Evolutionary conservation across 805 yeast genomes (phyloP).

Genomic region (Ogataea degrootiae): DNA sequence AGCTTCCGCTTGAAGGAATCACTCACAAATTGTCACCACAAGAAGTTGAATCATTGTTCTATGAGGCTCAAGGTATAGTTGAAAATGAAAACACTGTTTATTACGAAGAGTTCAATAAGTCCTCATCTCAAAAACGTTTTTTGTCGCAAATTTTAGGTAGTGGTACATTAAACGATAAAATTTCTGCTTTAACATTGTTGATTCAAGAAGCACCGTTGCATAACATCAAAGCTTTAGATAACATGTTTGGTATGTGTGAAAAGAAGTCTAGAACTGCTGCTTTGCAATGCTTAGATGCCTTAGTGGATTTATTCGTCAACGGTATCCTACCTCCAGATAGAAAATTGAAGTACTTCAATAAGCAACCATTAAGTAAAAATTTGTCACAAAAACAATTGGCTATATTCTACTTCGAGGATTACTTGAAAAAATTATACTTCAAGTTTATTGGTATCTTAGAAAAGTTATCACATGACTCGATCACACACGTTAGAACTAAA

Average conservation of each 20-base stretch:
- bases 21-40: slow-evolving; percentile 41
- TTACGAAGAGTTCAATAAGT: slow-evolving; percentile 66
- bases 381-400: slow-evolving; percentile 56
- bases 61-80: slow-evolving; percentile 61
- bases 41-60: slow-evolving; percentile 56
- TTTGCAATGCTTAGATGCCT: slow-evolving; percentile 80
- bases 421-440: slow-evolving; percentile 72
- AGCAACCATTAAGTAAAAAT: slow-evolving; percentile 52
- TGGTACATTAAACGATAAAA: slow-evolving; percentile 94
- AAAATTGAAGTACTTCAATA: slow-evolving; percentile 72
- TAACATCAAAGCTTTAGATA: slow-evolving; percentile 77
- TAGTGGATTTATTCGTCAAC: slow-evolving; percentile 80
- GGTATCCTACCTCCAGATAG: slow-evolving; percentile 87
- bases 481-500: slow-evolving; percentile 78
- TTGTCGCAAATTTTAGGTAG: slow-evolving; percentile 80
- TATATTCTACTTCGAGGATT: slow-evolving; percentile 83
- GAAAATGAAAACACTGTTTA: slow-evolving; percentile 69
- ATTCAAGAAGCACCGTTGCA: slow-evolving; percentile 95
- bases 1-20: slow-evolving; percentile 13
- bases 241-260: slow-evolving; percentile 69
- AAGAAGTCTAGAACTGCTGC: slow-evolving; percentile 94
- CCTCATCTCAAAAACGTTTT: slow-evolving; percentile 80
- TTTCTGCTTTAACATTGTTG: slow-evolving; percentile 87
- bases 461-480: slow-evolving; percentile 81
- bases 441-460: slow-evolving; percentile 74